Conservation (phyloP, 306 rosid genomes). For the Citrullus mucosospermus region DNA sequence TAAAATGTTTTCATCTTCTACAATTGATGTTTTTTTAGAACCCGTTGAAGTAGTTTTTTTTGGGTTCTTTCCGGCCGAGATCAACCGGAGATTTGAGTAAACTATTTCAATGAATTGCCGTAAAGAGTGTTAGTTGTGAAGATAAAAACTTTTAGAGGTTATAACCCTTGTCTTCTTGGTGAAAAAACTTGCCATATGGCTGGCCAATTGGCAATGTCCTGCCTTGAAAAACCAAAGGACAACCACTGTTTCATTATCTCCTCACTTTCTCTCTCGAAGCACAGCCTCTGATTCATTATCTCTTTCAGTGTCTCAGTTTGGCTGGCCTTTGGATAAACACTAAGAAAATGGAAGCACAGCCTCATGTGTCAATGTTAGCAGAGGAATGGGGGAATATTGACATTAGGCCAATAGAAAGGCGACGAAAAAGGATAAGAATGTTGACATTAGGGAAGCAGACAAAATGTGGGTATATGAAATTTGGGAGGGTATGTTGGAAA, state of each 20-base stretch:
- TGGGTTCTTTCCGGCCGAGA: too few species aligned
- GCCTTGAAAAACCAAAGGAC: not conserved
- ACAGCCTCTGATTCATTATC: constrained; percentile 3
- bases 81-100: too few species aligned
- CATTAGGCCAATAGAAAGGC: not conserved
- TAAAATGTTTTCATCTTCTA: too few species aligned
- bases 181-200: not conserved
- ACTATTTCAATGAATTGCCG: too few species aligned
- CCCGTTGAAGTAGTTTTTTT: too few species aligned
- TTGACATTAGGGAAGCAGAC: constrained; percentile 7
- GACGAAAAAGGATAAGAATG: not conserved
- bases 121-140: too few species aligned
- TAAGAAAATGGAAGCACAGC: constrained; percentile 5
- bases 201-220: not conserved
- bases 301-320: not conserved
- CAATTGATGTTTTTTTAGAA: too few species aligned
- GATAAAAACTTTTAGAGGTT: too few species aligned
- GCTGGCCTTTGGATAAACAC: constrained; percentile 1
- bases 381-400: not conserved
- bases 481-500: not conserved
- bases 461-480: not conserved
- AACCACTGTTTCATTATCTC: not conserved
- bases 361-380: not conserved
- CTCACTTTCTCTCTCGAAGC: not conserved
- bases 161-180: not conserved